Evolutionary conservation across 2,329 filamentous ascomycete genomes (phyloP), one percentile per base, ranked within the genome.

Genomic region (Diaporthe helianthi): DNA sequence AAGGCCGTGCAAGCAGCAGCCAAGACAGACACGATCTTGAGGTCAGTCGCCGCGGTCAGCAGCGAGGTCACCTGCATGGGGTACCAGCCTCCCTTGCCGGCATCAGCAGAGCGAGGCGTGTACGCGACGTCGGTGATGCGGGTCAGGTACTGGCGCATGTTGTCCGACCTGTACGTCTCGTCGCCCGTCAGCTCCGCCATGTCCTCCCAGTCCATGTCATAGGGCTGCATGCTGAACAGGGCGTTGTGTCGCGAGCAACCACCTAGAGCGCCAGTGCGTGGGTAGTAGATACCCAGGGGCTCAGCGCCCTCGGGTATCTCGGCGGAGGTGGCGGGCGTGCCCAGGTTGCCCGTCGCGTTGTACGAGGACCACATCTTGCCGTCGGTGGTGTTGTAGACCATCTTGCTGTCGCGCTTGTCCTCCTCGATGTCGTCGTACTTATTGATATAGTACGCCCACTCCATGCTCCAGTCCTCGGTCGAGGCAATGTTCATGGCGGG

Each of bases 1-100:
- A 69, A 60, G 19, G 69, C 67, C 33, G 69, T 66, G 61, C 83
- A 85, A 36, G 82, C 86, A 3, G 85, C 84, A 13, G 82, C 74
- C 44, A 88, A 75, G 68, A 88, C 72, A 52, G 83, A 85, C 29
- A 88, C 75, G 8, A 90, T 80, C 75, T 87, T 83, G 0, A 80
- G 78, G 67, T 90, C 88, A 13, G 80, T 75, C 2, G 85, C 75
- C 2, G 86, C 83, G 33, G 89, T 80, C 17, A 77, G 81, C 53
- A 89, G 76, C 12, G 85, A 83, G 0, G 86, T 83, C 6, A 82
- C 77, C 0, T 82, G 82, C 1, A 84, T 87, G 26, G 78, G 76
- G 26, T 89, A 80, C 87, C 87, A 90, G 33, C 88, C 88, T 44
- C 83, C 74, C 71, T 82, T 85, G 19, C 88, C 88, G 73, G 90